These are phyloP conservation scores for Thermomucor indicae-seudaticae DNA, from an alignment of 371 early-diverging fungal species.

Conservation along the genomic window DNA sequence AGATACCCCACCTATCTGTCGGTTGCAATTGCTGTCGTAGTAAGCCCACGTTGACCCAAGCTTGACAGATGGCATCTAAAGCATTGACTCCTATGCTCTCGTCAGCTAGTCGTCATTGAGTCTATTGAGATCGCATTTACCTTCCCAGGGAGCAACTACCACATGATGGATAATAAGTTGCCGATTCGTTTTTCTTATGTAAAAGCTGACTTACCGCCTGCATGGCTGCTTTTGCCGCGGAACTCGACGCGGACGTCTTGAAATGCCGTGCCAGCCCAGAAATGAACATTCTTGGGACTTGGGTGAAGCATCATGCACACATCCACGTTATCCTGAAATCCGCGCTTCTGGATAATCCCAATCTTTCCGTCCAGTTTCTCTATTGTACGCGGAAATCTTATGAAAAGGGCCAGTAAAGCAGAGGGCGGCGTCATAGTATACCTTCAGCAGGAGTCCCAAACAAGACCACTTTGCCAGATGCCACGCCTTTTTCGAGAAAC, in stretches of 20 bases:
- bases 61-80: conserved; percentile 62
- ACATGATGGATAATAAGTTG: conserved; percentile 24
- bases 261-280: conserved; percentile 38
- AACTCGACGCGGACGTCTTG: conserved; percentile 55
- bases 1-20: too few relatives aligned
- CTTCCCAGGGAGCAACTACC: conserved; percentile 14
- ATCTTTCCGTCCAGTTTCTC: conserved; percentile 60
- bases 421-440: too few relatives aligned
- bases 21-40: conserved; percentile 65
- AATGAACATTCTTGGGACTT: conserved; percentile 28
- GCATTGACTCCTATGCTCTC: conserved; percentile 69
- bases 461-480: conserved; percentile 58
- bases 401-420: background rate
- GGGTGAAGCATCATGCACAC: conserved; percentile 68
- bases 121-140: conserved; percentile 35
- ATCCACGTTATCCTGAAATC: conserved; percentile 55
- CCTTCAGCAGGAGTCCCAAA: conserved; percentile 84
- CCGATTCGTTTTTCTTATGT: background rate
- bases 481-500: conserved; percentile 43
- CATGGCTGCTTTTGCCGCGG: conserved; percentile 66
- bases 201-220: conserved; percentile 21
- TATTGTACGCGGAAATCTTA: background rate
- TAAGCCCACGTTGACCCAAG: conserved; percentile 57
- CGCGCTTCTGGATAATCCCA: conserved; percentile 55
- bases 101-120: conserved; percentile 51